Evolutionary conservation across 495 filamentous ascomycete genomes (phyloP).

Genomic region (Penicillium waksmanii): DNA sequence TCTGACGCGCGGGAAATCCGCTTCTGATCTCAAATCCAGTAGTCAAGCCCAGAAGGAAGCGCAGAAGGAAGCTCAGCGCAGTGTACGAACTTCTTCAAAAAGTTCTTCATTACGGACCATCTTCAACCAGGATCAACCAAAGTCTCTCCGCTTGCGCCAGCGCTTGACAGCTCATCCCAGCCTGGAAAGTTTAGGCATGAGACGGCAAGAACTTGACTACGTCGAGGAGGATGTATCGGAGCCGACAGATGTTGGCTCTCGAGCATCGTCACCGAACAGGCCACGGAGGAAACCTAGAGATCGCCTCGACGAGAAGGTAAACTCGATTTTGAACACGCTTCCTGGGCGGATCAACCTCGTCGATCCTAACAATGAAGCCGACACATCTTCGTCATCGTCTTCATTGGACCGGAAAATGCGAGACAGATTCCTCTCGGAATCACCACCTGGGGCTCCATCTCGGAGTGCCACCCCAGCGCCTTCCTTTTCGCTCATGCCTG

Average conservation of each 20-base stretch:
- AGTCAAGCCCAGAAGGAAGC: conserved; percentile 15
- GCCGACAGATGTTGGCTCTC: conserved; percentile 24
- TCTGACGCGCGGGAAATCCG: conserved; percentile 28
- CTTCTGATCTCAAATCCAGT: conserved; percentile 19
- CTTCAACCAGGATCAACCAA: conserved; percentile 30
- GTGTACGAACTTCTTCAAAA: conserved; percentile 18
- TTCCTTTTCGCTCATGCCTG: conserved; percentile 71
- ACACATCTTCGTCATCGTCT: conserved; percentile 39
- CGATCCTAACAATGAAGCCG: conserved; percentile 35
- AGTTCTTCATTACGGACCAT: conserved; percentile 20
- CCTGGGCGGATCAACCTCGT: conserved; percentile 77
- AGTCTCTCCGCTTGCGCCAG: conserved; percentile 33
- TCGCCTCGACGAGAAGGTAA: conserved; percentile 83
- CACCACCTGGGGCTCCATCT: conserved; percentile 38
- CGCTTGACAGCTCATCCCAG: conserved; percentile 43
- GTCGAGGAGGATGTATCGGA: conserved; percentile 32
- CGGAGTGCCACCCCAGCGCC: conserved; percentile 61
- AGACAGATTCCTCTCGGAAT: conserved; percentile 39
- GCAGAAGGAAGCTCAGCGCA: conserved; percentile 22
- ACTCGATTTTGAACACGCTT: conserved; percentile 77
- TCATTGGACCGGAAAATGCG: conserved; percentile 41
- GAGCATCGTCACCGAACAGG: conserved; percentile 39
- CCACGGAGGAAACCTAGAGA: conserved; percentile 55
- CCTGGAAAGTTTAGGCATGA: conserved; percentile 42
- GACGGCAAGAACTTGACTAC: conserved; percentile 31